Conservation (phyloP, 2,329 filamentous ascomycete species). For the Ceratocystiopsis brevicomis region DNA sequence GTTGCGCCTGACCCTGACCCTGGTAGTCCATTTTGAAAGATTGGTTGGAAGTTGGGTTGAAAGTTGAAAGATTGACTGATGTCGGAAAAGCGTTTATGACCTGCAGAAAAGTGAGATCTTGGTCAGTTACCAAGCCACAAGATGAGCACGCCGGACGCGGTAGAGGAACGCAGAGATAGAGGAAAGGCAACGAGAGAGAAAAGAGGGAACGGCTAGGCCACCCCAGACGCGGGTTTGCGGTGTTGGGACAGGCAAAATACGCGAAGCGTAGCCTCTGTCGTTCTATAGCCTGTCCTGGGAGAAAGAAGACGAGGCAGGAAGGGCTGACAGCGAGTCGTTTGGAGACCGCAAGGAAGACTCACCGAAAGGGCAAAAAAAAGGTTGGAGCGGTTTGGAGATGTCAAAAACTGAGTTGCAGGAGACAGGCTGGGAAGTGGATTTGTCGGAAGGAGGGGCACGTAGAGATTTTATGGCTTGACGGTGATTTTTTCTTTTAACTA, state of each 20-base stretch:
- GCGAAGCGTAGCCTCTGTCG: too few species aligned
- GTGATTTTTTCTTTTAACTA: constrained; percentile 6
- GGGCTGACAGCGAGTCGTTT: too few species aligned
- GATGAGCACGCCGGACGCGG: not conserved
- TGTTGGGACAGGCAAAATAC: too few species aligned
- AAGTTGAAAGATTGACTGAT: not conserved
- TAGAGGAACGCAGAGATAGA: too few species aligned
- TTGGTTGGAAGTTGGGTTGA: not conserved
- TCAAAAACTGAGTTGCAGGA: constrained; percentile 2
- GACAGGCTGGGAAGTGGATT: constrained; percentile 4
- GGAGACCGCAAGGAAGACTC: too few species aligned
- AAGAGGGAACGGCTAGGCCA: too few species aligned
- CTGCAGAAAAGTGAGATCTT: not conserved
- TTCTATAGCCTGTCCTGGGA: too few species aligned
- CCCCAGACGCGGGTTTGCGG: too few species aligned
- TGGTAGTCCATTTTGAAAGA: constrained; percentile 10
- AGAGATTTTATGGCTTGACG: constrained; percentile 7
- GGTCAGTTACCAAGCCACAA: not conserved
- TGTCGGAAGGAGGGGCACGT: constrained; percentile 7
- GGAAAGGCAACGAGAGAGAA: too few species aligned
- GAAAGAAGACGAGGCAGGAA: too few species aligned
- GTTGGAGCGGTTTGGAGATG: constrained; percentile 1
- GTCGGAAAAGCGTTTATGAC: not conserved
- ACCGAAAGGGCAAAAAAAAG: not conserved
- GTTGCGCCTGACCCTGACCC: constrained; percentile 4